These are phyloP conservation scores for Elsinoe batatas DNA, from an alignment of 2,329 filamentous ascomycete species.

Conservation along the genomic window DNA sequence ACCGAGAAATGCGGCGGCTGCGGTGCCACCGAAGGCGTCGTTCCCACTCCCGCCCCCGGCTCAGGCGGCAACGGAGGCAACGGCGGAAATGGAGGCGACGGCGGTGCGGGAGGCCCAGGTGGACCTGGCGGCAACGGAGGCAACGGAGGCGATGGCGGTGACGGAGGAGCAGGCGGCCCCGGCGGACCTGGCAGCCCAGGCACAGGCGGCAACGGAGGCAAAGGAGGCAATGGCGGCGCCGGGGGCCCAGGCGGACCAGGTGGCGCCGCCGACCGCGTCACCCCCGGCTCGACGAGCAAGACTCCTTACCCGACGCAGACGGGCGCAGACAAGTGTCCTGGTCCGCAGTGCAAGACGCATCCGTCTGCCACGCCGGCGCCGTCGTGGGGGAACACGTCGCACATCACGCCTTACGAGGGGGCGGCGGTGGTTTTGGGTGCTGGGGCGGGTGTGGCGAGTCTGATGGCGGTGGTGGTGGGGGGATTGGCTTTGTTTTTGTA, in stretches of 20 bases:
- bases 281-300: not conserved
- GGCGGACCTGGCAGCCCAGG: constrained; percentile 2
- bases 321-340: not conserved
- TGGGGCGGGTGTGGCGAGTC: not conserved
- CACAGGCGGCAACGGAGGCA: constrained; percentile 14
- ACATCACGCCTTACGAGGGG: constrained; percentile 5
- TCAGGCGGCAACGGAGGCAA: constrained; percentile 16
- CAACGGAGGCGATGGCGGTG: constrained; percentile 9
- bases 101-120: constrained; percentile 5
- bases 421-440: not conserved
- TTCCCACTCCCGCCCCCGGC: constrained; percentile 14
- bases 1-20: constrained; percentile 28
- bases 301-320: not conserved
- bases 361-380: constrained; percentile 3
- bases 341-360: not conserved
- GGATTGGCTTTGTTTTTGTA: not conserved
- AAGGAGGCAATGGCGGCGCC: constrained; percentile 11
- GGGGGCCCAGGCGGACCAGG: constrained; percentile 10
- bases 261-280: constrained; percentile 2
- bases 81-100: constrained; percentile 12
- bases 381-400: constrained; percentile 1
- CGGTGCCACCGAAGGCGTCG: constrained; percentile 21
- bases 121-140: constrained; percentile 13
- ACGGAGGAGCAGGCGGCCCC: constrained; percentile 6
- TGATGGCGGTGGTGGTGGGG: not conserved